Percentiles rank a stretch among this genome's conserved stretches.
phyloP scores from a whole-genome alignment of 305 asterid species.

The Rubia tinctorum region DNA sequence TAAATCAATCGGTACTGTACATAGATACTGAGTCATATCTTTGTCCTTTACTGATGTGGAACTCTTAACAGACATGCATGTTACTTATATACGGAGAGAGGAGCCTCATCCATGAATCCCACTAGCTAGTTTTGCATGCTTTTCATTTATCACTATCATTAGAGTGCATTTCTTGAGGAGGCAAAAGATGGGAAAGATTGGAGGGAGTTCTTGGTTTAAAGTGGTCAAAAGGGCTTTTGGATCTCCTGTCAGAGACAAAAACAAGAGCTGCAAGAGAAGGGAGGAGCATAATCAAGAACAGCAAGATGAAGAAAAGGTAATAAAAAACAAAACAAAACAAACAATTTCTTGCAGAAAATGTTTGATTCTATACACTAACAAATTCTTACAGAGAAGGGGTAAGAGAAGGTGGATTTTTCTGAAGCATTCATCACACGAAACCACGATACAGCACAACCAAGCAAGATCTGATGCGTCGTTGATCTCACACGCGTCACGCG shows the following conservation, averaged over 20 bases:
- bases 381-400: constrained; percentile 50
- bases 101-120: neutral
- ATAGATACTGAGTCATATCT: no score
- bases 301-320: constrained; percentile 51
- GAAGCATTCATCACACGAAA: constrained; percentile 40
- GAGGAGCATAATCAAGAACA: constrained; percentile 42
- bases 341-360: neutral
- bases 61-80: no score
- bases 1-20: no score
- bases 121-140: neutral
- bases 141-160: neutral
- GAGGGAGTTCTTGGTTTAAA: constrained; percentile 59
- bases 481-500: constrained; percentile 4
- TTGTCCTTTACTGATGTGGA: no score
- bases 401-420: constrained; percentile 68
- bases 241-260: constrained; percentile 53
- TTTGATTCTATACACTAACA: neutral
- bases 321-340: neutral
- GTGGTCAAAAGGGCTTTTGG: constrained; percentile 69
- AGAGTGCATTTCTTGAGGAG: neutral
- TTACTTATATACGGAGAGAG: neutral
- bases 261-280: constrained; percentile 34
- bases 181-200: constrained; percentile 53
- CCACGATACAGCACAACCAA: constrained; percentile 53
- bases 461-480: constrained; percentile 17